Conservation (phyloP, 31 red algal genomes). For the Bonnemaisonia californica region DNA sequence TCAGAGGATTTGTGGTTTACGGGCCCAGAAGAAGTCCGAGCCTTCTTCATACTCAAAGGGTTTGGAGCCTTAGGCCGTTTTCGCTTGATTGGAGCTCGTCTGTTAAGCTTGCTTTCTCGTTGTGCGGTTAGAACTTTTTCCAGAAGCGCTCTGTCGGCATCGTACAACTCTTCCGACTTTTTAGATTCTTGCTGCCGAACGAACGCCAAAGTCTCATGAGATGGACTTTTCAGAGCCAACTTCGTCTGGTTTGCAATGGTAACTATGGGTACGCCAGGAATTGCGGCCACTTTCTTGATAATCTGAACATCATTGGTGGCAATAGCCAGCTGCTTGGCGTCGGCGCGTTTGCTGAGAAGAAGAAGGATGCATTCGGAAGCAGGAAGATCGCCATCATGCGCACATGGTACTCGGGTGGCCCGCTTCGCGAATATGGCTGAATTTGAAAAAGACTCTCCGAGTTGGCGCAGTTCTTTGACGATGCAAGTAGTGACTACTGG, state of each 20-base stretch:
- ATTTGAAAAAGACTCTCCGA: conserved; percentile 42
- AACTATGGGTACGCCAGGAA: conserved; percentile 62
- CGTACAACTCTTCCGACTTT: conserved; percentile 17
- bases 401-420: conserved; percentile 43
- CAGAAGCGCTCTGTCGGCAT: conserved; percentile 39
- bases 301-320: conserved; percentile 40
- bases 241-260: conserved; percentile 56
- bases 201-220: conserved; percentile 28
- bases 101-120: background rate
- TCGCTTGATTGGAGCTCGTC: conserved; percentile 4
- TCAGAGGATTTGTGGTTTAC: too few species aligned
- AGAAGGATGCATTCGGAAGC: conserved; percentile 36
- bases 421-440: conserved; percentile 65
- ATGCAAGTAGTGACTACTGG: conserved; percentile 64
- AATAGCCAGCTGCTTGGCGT: conserved; percentile 25
- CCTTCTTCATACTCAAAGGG: conserved; percentile 70
- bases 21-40: too few species aligned
- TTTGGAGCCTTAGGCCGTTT: conserved; percentile 69
- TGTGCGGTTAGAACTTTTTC: conserved; percentile 26
- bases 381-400: background rate
- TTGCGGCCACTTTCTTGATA: conserved; percentile 11
- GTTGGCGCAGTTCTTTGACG: conserved; percentile 44
- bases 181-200: conserved; percentile 14
- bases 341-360: background rate
- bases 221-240: conserved; percentile 43